Evolutionary conservation across 495 filamentous ascomycete species (phyloP).

Genomic region (Neurospora terricola): DNA sequence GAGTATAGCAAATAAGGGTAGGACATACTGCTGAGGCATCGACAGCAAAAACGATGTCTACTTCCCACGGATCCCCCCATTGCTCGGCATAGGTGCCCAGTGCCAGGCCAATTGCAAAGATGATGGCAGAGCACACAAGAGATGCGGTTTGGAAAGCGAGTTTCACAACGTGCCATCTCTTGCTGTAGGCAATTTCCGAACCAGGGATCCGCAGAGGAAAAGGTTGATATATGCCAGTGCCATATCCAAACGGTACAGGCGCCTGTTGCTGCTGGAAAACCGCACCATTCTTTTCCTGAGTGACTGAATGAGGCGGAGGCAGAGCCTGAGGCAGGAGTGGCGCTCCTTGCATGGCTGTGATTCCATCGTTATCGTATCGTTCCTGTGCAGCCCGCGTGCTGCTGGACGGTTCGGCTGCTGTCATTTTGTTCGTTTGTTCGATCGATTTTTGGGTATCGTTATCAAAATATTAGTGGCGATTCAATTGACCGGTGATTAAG

Average conservation of each 20-base stretch:
- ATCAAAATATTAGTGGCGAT: neutral
- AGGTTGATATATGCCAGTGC: neutral
- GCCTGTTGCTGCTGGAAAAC: neutral
- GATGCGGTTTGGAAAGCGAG: slow-evolving; percentile 19
- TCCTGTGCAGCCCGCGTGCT: neutral
- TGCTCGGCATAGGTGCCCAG: slow-evolving; percentile 8
- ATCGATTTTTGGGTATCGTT: neutral
- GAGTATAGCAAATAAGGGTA: neutral
- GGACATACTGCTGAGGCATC: slow-evolving; percentile 9
- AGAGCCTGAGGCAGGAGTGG: neutral
- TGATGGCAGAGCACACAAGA: slow-evolving; percentile 15
- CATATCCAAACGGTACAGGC: neutral
- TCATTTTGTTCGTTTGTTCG: neutral
- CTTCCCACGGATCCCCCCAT: neutral
- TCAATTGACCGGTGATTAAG: neutral
- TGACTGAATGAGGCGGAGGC: neutral
- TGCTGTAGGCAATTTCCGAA: slow-evolving; percentile 5
- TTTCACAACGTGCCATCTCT: slow-evolving; percentile 21
- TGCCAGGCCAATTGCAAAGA: slow-evolving; percentile 19
- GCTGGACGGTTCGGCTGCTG: neutral
- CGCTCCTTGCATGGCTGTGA: neutral
- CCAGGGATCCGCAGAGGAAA: neutral
- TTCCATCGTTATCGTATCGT: neutral
- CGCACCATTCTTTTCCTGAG: neutral
- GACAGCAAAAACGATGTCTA: slow-evolving; percentile 1